phyloP scores from a whole-genome alignment of 1,284 basidiomycete genomes.

The Puccinia horiana region DNA sequence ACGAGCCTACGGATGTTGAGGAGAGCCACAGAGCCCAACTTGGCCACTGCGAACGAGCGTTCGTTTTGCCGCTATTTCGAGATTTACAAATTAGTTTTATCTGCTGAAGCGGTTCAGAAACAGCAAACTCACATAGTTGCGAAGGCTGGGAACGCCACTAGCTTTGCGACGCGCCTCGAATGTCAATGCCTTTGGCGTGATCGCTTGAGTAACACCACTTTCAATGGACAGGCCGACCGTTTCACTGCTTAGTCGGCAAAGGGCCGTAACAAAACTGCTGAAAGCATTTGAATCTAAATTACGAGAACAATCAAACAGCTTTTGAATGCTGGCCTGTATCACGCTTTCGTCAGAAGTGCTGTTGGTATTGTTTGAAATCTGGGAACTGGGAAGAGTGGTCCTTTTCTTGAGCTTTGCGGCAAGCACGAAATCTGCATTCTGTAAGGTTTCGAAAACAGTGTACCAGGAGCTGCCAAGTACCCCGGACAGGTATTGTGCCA shows the following conservation, averaged over 20 bases:
- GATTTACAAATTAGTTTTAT: background rate
- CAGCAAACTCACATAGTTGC: conserved; percentile 67
- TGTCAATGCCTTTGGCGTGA: conserved; percentile 49
- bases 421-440: conserved; percentile 88
- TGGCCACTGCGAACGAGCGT: conserved; percentile 74
- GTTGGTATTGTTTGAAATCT: conserved; percentile 11
- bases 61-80: conserved; percentile 56
- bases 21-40: conserved; percentile 74
- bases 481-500: conserved; percentile 77
- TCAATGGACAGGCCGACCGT: conserved; percentile 45
- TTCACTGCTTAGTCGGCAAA: conserved; percentile 53
- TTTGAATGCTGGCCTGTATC: conserved; percentile 38
- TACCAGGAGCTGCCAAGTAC: conserved; percentile 87
- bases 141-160: conserved; percentile 78
- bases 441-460: conserved; percentile 79
- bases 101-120: background rate
- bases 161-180: conserved; percentile 62
- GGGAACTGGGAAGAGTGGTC: conserved; percentile 9
- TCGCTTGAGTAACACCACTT: conserved; percentile 43
- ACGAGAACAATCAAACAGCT: conserved; percentile 46
- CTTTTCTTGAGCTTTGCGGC: conserved; percentile 63
- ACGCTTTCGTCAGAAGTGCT: conserved; percentile 37
- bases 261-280: conserved; percentile 30
- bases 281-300: conserved; percentile 42
- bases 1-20: conserved; percentile 84